Percentiles rank a stretch among this genome's conserved stretches.
These are phyloP conservation scores for Schwanniomyces occidentalis DNA, from an alignment of 805 yeast species.

Conservation along the genomic window DNA sequence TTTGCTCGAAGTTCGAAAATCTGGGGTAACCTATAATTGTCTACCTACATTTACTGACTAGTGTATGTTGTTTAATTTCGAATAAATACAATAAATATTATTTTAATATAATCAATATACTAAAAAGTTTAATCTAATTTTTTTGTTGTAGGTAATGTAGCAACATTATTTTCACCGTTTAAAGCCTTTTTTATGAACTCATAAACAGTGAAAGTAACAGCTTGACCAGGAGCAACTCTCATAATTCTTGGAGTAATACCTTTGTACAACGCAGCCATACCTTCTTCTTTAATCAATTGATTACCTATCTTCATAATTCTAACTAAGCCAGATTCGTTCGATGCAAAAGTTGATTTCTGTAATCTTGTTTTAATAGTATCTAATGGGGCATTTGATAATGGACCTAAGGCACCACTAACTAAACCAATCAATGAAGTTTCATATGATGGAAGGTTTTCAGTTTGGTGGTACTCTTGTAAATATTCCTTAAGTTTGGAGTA, in stretches of 20 bases:
- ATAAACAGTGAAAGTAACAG: conserved; percentile 96
- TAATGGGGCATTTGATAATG: conserved; percentile 94
- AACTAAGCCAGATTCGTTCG: conserved; percentile 68
- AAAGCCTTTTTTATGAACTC: conserved; percentile 78
- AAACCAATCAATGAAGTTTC: conserved; percentile 92
- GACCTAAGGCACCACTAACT: conserved; percentile 95
- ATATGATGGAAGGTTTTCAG: conserved; percentile 78
- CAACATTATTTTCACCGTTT: conserved; percentile 26
- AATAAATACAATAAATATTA: too few species aligned
- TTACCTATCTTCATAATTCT: conserved; percentile 80
- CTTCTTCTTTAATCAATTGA: conserved; percentile 85
- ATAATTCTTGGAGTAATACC: conserved; percentile 98
- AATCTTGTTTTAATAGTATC: conserved; percentile 96
- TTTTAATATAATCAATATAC: too few species aligned
- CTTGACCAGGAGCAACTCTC: conserved; percentile 99
- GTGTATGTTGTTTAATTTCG: too few species aligned
- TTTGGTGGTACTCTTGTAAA: conserved; percentile 60
- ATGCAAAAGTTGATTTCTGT: conserved; percentile 79
- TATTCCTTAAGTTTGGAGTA: conserved; percentile 80
- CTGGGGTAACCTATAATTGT: too few species aligned
- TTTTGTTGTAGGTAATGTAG: conserved; percentile 1
- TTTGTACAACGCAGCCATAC: conserved; percentile 46
- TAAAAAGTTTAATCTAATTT: conserved; percentile 6
- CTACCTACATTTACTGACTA: too few species aligned
- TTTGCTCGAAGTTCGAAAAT: too few species aligned